Percentiles rank a stretch among this genome's conserved stretches.
Evolutionary conservation across 306 rosid genomes (phyloP).

Genomic region (Astragalus membranaceus): DNA sequence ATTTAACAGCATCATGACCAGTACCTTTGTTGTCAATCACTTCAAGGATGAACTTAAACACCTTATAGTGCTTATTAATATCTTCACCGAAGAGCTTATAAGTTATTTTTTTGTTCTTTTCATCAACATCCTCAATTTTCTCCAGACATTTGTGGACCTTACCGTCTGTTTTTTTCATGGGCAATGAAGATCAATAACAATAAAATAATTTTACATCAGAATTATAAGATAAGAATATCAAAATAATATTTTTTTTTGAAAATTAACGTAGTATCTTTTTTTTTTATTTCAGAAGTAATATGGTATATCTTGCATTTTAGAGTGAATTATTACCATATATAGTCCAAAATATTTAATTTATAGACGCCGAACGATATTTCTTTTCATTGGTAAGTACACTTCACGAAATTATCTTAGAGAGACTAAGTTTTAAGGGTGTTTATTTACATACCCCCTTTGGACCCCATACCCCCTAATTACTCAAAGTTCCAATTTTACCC

Average conservation of each 20-base stretch:
- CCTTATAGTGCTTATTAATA: neutral
- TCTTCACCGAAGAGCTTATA: neutral
- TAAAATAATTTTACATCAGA: neutral
- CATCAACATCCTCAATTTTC: neutral
- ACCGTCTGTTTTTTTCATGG: neutral
- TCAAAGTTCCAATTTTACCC: too few species aligned
- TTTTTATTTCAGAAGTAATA: neutral
- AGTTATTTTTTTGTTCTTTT: neutral
- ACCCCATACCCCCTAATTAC: too few species aligned
- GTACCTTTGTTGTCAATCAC: neutral
- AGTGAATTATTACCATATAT: too few species aligned
- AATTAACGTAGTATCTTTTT: neutral
- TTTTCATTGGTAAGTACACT: too few species aligned
- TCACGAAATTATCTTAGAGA: too few species aligned
- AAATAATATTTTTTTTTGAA: too few species aligned
- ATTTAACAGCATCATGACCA: neutral
- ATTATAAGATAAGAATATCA: too few species aligned
- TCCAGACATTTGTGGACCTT: neutral
- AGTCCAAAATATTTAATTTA: too few species aligned
- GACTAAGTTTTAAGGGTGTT: too few species aligned
- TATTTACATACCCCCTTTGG: too few species aligned
- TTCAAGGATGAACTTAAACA: neutral
- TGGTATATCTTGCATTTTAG: too few species aligned
- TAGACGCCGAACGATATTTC: too few species aligned
- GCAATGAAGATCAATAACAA: neutral